These are phyloP conservation scores for Claviceps pusilla DNA, from an alignment of 2,329 filamentous ascomycete genomes.

Conservation along the genomic window DNA sequence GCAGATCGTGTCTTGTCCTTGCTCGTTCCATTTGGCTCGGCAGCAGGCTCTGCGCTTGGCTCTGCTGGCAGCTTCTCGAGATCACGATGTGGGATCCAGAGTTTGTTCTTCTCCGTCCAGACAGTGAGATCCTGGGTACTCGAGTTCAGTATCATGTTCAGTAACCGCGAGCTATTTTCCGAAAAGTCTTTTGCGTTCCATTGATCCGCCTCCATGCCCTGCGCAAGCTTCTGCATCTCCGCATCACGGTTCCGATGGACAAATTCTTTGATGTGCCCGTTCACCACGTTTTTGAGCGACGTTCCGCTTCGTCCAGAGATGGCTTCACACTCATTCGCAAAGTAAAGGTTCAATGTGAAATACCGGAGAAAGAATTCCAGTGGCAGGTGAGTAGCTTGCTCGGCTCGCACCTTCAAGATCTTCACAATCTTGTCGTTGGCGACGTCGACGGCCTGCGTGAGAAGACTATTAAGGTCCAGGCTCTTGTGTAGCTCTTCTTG, in stretches of 20 bases:
- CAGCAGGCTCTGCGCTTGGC: slow-evolving; percentile 10
- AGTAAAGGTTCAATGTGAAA: slow-evolving; percentile 67
- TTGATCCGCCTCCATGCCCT: slow-evolving; percentile 64
- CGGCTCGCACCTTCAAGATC: slow-evolving; percentile 60
- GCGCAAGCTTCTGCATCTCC: slow-evolving; percentile 60
- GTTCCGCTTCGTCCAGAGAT: slow-evolving; percentile 67
- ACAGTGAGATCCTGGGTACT: slow-evolving; percentile 55
- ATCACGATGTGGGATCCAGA: slow-evolving; percentile 38
- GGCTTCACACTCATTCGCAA: slow-evolving; percentile 75
- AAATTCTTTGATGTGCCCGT: slow-evolving; percentile 68
- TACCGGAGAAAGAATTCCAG: slow-evolving; percentile 62
- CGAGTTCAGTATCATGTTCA: slow-evolving; percentile 51
- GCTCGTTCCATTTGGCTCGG: slow-evolving; percentile 31
- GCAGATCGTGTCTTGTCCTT: slow-evolving; percentile 59
- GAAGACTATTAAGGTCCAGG: slow-evolving; percentile 60
- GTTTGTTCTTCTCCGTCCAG: slow-evolving; percentile 48
- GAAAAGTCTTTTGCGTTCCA: slow-evolving; percentile 68
- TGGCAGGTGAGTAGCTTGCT: slow-evolving; percentile 54
- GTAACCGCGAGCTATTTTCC: slow-evolving; percentile 41
- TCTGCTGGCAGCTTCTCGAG: slow-evolving; percentile 19
- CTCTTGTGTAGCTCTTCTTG: slow-evolving; percentile 66
- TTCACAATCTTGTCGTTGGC: slow-evolving; percentile 65
- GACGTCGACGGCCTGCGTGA: slow-evolving; percentile 67
- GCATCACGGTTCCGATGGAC: slow-evolving; percentile 55
- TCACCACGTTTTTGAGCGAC: slow-evolving; percentile 62